Percentiles rank a stretch among this genome's conserved stretches.
phyloP scores from a whole-genome alignment of 2,329 filamentous ascomycete species.

The Apiospora rasikravindrae region DNA sequence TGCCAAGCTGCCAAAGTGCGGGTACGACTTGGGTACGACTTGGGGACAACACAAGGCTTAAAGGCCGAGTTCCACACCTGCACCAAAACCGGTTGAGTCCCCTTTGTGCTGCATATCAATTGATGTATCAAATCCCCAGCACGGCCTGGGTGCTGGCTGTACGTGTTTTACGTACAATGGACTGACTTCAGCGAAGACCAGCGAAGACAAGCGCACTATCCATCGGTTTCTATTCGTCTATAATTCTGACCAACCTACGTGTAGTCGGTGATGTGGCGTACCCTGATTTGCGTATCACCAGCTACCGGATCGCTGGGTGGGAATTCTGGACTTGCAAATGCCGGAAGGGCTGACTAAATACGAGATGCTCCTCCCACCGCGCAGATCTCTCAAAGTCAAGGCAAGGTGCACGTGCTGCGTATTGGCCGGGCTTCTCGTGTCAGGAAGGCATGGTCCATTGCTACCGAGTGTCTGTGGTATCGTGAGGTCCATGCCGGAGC shows the following conservation, averaged over 20 bases:
- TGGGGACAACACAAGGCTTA: not conserved
- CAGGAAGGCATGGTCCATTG: not conserved
- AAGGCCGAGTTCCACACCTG: not conserved
- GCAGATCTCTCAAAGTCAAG: not conserved
- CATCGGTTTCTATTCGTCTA: not conserved
- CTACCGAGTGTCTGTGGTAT: not conserved
- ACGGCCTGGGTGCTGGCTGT: not conserved
- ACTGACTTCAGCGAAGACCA: not conserved
- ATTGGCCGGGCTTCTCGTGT: not conserved
- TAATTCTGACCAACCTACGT: no score
- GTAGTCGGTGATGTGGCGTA: not conserved
- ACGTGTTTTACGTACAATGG: not conserved
- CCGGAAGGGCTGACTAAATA: not conserved
- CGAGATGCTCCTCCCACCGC: not conserved
- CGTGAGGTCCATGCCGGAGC: not conserved
- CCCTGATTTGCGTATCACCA: not conserved
- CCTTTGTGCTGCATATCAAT: not conserved
- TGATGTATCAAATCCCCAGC: not conserved
- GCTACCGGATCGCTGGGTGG: not conserved
- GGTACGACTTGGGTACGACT: not conserved
- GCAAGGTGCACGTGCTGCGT: not conserved
- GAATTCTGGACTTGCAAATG: not conserved
- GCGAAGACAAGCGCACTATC: no score
- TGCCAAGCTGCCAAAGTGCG: not conserved
- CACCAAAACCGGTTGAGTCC: not conserved